These are phyloP conservation scores for Aureobasidium sp. DNA, from an alignment of 2,329 filamentous ascomycete genomes.

Conservation along the genomic window DNA sequence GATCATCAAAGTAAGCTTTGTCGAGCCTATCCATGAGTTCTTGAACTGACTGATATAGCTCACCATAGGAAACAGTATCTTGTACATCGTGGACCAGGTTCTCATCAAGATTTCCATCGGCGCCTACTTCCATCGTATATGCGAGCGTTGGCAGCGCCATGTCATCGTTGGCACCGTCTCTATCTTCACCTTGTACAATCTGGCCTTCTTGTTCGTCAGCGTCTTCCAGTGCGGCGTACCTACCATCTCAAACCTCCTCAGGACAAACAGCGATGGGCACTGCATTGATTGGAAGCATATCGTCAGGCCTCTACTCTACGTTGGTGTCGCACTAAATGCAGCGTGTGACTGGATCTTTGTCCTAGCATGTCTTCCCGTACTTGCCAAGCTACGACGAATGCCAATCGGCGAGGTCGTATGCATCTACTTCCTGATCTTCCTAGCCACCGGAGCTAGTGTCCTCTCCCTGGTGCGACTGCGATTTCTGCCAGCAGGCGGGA, in stretches of 20 bases:
- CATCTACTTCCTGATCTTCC: conserved; percentile 15
- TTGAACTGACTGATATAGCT: background rate
- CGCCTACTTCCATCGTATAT: conserved; percentile 14
- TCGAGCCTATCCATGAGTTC: background rate
- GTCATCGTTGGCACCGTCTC: conserved; percentile 4
- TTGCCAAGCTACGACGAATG: conserved; percentile 11
- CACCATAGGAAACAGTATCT: conserved; percentile 1
- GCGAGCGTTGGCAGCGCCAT: conserved; percentile 13
- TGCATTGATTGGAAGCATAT: conserved; percentile 10
- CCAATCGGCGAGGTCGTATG: background rate
- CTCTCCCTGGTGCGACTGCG: conserved; percentile 14
- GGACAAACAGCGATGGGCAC: background rate
- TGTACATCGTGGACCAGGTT: conserved; percentile 13
- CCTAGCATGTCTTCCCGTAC: conserved; percentile 5
- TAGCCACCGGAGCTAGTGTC: conserved; percentile 12
- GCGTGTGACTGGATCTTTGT: conserved; percentile 16
- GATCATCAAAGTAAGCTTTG: background rate
- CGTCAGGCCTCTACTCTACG: conserved; percentile 12
- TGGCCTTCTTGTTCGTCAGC: conserved; percentile 8
- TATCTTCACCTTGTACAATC: conserved; percentile 3
- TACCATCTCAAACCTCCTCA: conserved; percentile 6
- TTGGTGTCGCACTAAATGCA: conserved; percentile 7
- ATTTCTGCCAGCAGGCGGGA: background rate
- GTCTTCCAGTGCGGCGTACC: conserved; percentile 15
- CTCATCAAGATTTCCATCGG: conserved; percentile 15